Conservation (phyloP, 2,329 filamentous ascomycete species). For the Parafenestella ontariensis region DNA sequence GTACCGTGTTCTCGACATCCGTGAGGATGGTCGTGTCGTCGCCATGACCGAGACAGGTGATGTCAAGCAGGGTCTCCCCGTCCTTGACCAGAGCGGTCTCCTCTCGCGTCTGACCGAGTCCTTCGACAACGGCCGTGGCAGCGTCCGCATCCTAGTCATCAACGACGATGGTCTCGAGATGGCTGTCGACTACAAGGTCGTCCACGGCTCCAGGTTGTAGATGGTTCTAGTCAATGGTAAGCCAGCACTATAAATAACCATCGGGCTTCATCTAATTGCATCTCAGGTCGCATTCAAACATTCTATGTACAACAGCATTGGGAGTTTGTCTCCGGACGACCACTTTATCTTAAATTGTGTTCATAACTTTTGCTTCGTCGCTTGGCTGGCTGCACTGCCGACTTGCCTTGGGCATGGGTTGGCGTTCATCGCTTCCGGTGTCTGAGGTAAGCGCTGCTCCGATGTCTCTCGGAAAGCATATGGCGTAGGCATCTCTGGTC, state of each 20-base stretch:
- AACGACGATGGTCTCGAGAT: constrained; percentile 92
- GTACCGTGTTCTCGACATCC: constrained; percentile 98
- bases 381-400: constrained; percentile 28
- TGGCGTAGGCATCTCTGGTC: constrained; percentile 31
- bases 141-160: constrained; percentile 94
- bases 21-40: constrained; percentile 80
- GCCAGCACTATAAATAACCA: constrained; percentile 4
- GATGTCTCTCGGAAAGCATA: constrained; percentile 12
- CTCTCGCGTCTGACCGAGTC: constrained; percentile 79
- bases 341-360: constrained; percentile 46
- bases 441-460: constrained; percentile 14
- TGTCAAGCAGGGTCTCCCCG: constrained; percentile 92
- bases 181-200: constrained; percentile 98
- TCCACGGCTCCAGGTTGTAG: constrained; percentile 77
- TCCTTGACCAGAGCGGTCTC: constrained; percentile 94
- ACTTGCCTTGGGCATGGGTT: constrained; percentile 20
- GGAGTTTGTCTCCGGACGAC: constrained; percentile 44
- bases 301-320: constrained; percentile 39
- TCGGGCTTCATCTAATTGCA: constrained; percentile 18
- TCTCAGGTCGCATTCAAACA: constrained; percentile 35
- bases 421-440: constrained; percentile 23
- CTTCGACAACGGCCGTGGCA: constrained; percentile 91
- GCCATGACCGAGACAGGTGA: constrained; percentile 99
- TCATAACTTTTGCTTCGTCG: constrained; percentile 45
- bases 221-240: constrained; percentile 41